A percentile compares a stretch with the other conserved stretches of the same genome.
Evolutionary conservation across 2,329 filamentous ascomycete genomes (phyloP).

Genomic region (Xylaria sp.): DNA sequence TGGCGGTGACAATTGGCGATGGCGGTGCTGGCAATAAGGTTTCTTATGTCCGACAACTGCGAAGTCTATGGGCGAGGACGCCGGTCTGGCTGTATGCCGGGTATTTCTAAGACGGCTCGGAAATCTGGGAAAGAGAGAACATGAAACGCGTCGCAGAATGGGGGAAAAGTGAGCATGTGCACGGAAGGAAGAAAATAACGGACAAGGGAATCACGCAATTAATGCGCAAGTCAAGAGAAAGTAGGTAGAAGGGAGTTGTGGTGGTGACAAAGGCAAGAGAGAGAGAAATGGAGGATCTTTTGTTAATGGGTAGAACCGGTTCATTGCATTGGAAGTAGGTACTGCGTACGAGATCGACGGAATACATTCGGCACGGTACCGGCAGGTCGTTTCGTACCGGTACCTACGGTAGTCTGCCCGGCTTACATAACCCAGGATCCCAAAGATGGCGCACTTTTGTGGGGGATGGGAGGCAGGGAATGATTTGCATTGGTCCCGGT

Average conservation of each 20-base stretch:
- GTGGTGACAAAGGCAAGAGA: not conserved
- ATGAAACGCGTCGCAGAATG: not conserved
- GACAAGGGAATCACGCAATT: not conserved
- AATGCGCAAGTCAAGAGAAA: not conserved
- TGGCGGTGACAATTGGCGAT: constrained; percentile 5
- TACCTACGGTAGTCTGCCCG: not conserved
- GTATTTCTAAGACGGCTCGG: not conserved
- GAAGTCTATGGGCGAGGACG: not conserved
- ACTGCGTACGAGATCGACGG: too few relatives aligned
- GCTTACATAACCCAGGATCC: not conserved
- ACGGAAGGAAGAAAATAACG: not conserved
- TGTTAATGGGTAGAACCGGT: too few relatives aligned
- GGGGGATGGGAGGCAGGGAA: not conserved
- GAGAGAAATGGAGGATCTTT: not conserved
- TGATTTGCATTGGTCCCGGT: not conserved
- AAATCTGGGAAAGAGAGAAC: not conserved
- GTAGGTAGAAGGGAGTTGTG: not conserved
- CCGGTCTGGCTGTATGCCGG: not conserved
- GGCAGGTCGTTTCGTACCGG: not conserved
- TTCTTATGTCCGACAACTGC: not conserved
- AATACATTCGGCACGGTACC: not conserved
- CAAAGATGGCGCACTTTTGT: not conserved
- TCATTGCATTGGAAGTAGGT: too few relatives aligned
- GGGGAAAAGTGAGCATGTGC: not conserved
- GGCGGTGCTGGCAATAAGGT: not conserved